Conservation (phyloP, 2,329 filamentous ascomycete genomes). For the Aspergillus neotritici region DNA sequence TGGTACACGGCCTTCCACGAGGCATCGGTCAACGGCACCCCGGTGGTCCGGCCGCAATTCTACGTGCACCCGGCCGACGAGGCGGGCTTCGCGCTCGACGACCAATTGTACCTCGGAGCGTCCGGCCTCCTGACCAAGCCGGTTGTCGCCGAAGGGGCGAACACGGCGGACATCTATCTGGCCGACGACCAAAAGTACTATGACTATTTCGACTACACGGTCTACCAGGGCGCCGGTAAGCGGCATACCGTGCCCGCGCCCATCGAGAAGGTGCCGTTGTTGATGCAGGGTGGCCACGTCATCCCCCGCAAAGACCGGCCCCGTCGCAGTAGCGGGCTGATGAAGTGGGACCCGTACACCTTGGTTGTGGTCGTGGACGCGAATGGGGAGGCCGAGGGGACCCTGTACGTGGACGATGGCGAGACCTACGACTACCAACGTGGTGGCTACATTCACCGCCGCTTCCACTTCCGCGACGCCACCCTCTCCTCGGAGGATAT, state of each 20-base stretch:
- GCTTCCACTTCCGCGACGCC: conserved; percentile 60
- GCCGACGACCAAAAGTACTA: conserved; percentile 87
- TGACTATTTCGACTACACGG: conserved; percentile 85
- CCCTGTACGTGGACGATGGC: conserved; percentile 87
- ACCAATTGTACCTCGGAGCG: conserved; percentile 85
- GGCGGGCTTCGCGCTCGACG: conserved; percentile 78
- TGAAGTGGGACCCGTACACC: conserved; percentile 94
- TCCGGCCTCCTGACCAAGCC: conserved; percentile 92
- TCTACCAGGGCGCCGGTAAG: conserved; percentile 67
- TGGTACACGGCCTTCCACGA: conserved; percentile 98
- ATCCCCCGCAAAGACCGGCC: conserved; percentile 85
- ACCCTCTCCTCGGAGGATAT: conserved; percentile 66
- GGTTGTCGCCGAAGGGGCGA: conserved; percentile 69
- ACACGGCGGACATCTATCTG: conserved; percentile 73
- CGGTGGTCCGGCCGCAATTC: conserved; percentile 87
- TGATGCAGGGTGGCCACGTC: conserved; percentile 91
- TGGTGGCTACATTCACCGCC: conserved; percentile 82
- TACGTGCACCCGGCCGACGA: conserved; percentile 86
- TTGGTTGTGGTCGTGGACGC: conserved; percentile 69
- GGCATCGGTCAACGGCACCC: conserved; percentile 73
- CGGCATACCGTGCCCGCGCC: conserved; percentile 66
- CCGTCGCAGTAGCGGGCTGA: conserved; percentile 75
- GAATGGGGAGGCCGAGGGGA: conserved; percentile 67
- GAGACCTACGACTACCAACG: conserved; percentile 83
- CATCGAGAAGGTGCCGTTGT: conserved; percentile 76